Evolutionary conservation across 2,329 filamentous ascomycete species (phyloP).

Genomic region (Periglandula ipomoeae): DNA sequence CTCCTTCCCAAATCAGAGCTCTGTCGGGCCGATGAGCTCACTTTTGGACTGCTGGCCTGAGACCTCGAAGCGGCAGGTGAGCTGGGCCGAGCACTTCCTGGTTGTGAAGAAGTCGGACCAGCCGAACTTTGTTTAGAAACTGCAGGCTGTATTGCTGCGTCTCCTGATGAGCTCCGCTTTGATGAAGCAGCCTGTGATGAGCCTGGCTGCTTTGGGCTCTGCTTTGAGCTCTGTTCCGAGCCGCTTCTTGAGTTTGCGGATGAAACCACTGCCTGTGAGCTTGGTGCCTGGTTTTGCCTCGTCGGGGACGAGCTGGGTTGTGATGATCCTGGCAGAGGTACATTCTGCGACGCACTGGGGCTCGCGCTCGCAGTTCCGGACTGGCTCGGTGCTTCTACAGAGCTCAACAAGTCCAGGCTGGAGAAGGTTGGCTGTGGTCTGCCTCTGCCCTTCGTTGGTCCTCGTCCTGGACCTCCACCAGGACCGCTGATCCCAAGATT

Average conservation of each 20-base stretch:
- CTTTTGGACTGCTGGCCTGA: not conserved
- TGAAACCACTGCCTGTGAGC: not conserved
- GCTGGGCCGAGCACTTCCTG: not conserved
- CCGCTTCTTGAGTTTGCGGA: not conserved
- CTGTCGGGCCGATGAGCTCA: not conserved
- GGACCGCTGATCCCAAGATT: not conserved
- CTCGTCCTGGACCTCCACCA: not conserved
- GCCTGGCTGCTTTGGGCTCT: not conserved
- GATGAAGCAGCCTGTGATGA: not conserved
- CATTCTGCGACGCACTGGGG: too few species aligned
- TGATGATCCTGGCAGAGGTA: too few species aligned
- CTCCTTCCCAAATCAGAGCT: not conserved
- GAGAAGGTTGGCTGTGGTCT: too few species aligned
- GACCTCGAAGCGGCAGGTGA: not conserved
- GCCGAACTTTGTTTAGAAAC: not conserved
- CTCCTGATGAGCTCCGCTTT: not conserved
- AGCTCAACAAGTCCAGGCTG: too few species aligned
- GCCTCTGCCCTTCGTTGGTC: too few species aligned
- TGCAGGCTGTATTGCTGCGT: not conserved
- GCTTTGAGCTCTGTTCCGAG: not conserved
- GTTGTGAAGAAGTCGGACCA: not conserved
- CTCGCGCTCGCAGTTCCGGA: too few species aligned
- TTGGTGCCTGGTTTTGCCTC: not conserved
- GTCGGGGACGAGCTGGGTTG: too few species aligned
- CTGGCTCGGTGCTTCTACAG: too few species aligned